phyloP scores from a whole-genome alignment of 2,329 filamentous ascomycete genomes.

The Hypoxylon sp. region DNA sequence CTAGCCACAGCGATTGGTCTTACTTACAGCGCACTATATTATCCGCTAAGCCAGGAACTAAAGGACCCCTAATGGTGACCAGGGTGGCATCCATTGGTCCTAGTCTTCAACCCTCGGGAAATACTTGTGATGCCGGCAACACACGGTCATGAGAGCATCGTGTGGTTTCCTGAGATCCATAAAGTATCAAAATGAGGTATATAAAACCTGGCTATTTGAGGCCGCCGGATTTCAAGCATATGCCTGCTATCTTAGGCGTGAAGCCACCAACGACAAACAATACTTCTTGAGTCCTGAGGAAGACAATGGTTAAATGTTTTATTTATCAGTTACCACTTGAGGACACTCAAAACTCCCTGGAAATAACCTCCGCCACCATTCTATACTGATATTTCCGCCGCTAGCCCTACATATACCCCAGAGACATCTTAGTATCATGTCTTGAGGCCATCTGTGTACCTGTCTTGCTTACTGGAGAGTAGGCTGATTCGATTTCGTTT shows the following conservation, averaged over 20 bases:
- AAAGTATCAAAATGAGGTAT: slow-evolving; percentile 7
- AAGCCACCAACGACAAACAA: slow-evolving; percentile 1
- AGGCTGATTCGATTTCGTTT: slow-evolving; percentile 15
- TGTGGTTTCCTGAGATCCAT: slow-evolving; percentile 9
- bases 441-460: slow-evolving; percentile 6
- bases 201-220: neutral
- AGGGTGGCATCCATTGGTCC: slow-evolving; percentile 32
- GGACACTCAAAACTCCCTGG: slow-evolving; percentile 8
- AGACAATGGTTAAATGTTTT: slow-evolving; percentile 16
- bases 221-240: neutral
- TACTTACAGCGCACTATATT: slow-evolving; percentile 18
- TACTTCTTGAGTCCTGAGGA: neutral
- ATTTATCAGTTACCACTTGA: slow-evolving; percentile 20
- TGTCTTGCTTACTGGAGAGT: neutral
- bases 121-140: slow-evolving; percentile 35
- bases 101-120: slow-evolving; percentile 32
- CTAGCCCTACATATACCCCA: slow-evolving; percentile 11
- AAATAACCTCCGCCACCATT: slow-evolving; percentile 8
- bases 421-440: slow-evolving; percentile 21
- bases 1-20: slow-evolving; percentile 9
- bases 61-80: neutral
- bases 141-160: slow-evolving; percentile 29
- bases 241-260: neutral
- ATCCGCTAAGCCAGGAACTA: slow-evolving; percentile 24
- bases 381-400: slow-evolving; percentile 19